Conservation (phyloP, 2,329 filamentous ascomycete genomes). For the Didymella sp. region DNA sequence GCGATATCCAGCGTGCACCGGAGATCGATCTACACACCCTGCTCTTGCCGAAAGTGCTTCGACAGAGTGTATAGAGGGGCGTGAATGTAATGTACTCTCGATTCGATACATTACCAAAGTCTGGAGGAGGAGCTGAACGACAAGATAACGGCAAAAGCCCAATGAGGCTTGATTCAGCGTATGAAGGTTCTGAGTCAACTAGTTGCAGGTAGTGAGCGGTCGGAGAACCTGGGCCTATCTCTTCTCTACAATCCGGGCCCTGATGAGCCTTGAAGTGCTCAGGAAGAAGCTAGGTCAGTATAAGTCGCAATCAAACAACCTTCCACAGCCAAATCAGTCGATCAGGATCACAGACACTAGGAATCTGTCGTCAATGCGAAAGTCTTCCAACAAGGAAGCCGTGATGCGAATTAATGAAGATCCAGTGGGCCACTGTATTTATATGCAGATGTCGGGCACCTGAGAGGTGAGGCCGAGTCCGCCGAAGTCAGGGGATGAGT, state of each 20-base stretch:
- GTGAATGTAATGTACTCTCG: neutral
- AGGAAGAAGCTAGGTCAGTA: slow-evolving; percentile 4
- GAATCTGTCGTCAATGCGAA: neutral
- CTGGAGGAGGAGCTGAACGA: neutral
- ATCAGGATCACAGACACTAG: neutral
- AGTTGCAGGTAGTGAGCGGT: neutral
- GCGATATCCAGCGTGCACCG: neutral
- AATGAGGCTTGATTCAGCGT: neutral
- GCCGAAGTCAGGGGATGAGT: slow-evolving; percentile 10
- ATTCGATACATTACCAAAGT: neutral
- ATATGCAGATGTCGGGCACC: neutral
- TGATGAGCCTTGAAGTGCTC: neutral
- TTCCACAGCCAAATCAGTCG: neutral
- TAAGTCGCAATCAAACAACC: slow-evolving; percentile 5
- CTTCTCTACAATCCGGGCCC: neutral
- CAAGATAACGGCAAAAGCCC: neutral
- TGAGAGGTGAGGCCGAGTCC: slow-evolving; percentile 13
- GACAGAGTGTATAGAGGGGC: neutral
- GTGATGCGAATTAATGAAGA: neutral
- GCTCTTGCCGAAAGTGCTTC: slow-evolving; percentile 4
- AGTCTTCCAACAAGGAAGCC: neutral
- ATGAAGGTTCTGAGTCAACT: too few species aligned
- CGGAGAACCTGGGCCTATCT: neutral
- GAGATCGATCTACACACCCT: neutral
- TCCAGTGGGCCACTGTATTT: neutral